Evolutionary conservation across 169 alveolate species (phyloP), one percentile per base, ranked within the genome.

Genomic region (Prorocentrum cordatum): DNA sequence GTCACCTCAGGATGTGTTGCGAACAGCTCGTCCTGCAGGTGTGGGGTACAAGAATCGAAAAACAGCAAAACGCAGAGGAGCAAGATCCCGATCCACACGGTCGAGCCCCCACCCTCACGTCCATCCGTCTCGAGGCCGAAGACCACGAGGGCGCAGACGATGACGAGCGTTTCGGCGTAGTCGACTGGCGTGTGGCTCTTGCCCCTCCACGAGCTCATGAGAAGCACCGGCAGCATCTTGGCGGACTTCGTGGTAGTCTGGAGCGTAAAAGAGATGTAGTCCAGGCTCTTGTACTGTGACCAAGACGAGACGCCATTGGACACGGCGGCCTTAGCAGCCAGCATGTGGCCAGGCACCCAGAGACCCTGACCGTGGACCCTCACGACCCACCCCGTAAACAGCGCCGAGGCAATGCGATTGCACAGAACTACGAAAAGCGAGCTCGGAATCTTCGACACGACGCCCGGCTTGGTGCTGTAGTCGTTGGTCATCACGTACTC

Each of bases 401-500:
- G n/a, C n/a, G n/a, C n/a, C n/a, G n/a, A n/a, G n/a, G n/a, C n/a
- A n/a, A n/a, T n/a, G n/a, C 87, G 87, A 38, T 77, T 77, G 73
- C 75, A 54, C n/a, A 77, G 73, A 31, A 77, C 87, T 73, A 77
- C 29, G 45, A 77, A 77, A 31, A 77, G 29, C 0, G 87, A 31
- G 22, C 72, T 32, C 3, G 87, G 87, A 26, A 77, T 29, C 61
- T 36, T 61, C 73, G 35, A 3, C 14, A n/a, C 36, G 1, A 26
- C 47, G 5, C 87, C 87, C 10, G 54, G 31, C 10, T 73, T 32
- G 26, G 26, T 62, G n/a, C 3, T 16, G 64, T 77, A 77, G 26
- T 36, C 73, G 22, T 77, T 77, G 47, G 87, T 77, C 87, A 77
- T 77, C 75, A 77, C 59, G 73, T 58, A 77, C 58, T 77, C 87